phyloP scores from a whole-genome alignment of 345 rosid species.

The Lumnitzera racemosa region DNA sequence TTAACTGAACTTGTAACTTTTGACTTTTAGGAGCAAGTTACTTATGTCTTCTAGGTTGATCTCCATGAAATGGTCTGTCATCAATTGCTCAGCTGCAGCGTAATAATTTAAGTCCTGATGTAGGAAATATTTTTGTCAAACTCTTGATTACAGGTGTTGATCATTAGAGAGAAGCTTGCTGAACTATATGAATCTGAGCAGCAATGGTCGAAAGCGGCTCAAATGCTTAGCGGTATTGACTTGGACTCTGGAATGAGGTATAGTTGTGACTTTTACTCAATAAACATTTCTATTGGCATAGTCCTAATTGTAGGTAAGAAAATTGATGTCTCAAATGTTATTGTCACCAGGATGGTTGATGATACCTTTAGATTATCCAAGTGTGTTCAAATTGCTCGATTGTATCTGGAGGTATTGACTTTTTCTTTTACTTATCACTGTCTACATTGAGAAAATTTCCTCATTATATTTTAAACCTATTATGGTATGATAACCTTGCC shows the following conservation, averaged over 20 bases:
- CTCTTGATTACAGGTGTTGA: slow-evolving; percentile 43
- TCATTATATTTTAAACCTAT: no score
- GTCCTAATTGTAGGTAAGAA: background rate
- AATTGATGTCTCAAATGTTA: slow-evolving; percentile 12
- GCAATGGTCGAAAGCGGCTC: slow-evolving; percentile 95
- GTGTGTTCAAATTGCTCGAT: slow-evolving; percentile 94
- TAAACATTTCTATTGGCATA: background rate
- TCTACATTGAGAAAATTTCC: background rate
- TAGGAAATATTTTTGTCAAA: background rate
- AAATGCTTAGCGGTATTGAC: slow-evolving; percentile 98
- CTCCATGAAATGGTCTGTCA: no score
- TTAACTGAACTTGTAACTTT: no score
- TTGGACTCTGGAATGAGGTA: slow-evolving; percentile 96
- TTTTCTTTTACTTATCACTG: slow-evolving; percentile 5
- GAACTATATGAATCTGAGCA: slow-evolving; percentile 85
- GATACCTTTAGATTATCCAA: slow-evolving; percentile 80
- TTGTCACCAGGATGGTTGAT: slow-evolving; percentile 61
- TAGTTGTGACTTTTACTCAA: slow-evolving; percentile 11
- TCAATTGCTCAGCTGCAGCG: no score
- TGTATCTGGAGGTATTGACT: slow-evolving; percentile 81
- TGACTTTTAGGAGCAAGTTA: no score
- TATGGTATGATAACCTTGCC: no score
- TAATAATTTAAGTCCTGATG: background rate
- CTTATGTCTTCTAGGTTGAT: no score
- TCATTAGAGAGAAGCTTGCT: slow-evolving; percentile 94